Evolutionary conservation across 2,329 filamentous ascomycete species (phyloP).

Genomic region (Knufia fluminis): DNA sequence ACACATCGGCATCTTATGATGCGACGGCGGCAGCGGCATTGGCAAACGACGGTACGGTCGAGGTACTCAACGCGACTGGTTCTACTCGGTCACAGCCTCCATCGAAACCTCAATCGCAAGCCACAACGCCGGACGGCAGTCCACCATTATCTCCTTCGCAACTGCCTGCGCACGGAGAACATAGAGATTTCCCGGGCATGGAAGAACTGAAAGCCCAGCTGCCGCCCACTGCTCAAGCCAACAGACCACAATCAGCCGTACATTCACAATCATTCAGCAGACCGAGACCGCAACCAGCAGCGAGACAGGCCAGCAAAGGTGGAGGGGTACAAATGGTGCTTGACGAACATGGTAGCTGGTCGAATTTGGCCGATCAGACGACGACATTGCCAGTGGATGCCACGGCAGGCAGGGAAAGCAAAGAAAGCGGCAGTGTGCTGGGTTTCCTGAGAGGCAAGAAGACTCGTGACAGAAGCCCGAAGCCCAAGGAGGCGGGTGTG

Average conservation of each 20-base stretch:
- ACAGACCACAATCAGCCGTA: slow-evolving; percentile 9
- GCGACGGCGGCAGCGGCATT: slow-evolving; percentile 34
- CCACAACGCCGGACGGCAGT: slow-evolving; percentile 21
- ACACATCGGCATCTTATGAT: slow-evolving; percentile 71
- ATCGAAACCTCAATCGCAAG: slow-evolving; percentile 16
- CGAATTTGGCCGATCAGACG: slow-evolving; percentile 76
- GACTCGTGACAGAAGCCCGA: slow-evolving; percentile 81
- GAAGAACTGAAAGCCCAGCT: slow-evolving; percentile 15
- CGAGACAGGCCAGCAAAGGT: slow-evolving; percentile 64
- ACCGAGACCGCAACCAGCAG: slow-evolving; percentile 38
- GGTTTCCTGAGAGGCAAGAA: slow-evolving; percentile 85
- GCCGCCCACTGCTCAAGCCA: slow-evolving; percentile 10
- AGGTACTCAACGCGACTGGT: slow-evolving; percentile 12
- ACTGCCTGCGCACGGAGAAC: slow-evolving; percentile 4
- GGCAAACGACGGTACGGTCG: slow-evolving; percentile 12
- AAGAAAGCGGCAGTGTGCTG: slow-evolving; percentile 61
- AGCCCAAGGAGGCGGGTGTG: slow-evolving; percentile 87
- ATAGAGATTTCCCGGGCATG: slow-evolving; percentile 12
- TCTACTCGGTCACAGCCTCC: slow-evolving; percentile 11
- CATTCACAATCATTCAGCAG: slow-evolving; percentile 28
- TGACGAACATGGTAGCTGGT: slow-evolving; percentile 84
- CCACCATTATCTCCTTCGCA: slow-evolving; percentile 21
- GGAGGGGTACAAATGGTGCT: slow-evolving; percentile 87
- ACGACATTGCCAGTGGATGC: slow-evolving; percentile 63
- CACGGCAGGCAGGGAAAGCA: slow-evolving; percentile 21